Evolutionary conservation across 2,329 filamentous ascomycete species (phyloP).

Genomic region (Aspergillus brunneoviolaceus): DNA sequence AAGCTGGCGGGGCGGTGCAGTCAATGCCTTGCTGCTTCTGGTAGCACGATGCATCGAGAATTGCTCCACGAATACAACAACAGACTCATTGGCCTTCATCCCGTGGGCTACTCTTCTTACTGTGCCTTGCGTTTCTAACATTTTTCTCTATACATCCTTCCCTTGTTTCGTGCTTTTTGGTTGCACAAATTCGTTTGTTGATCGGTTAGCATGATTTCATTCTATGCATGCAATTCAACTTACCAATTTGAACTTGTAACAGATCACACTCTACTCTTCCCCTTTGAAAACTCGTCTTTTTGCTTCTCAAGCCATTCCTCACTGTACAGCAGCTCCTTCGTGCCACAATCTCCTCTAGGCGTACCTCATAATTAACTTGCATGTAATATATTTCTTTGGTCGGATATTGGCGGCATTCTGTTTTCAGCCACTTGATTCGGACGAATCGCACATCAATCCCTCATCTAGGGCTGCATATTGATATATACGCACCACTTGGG

Average conservation of each 20-base stretch:
- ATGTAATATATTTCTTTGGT: constrained; percentile 19
- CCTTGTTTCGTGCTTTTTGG: not conserved
- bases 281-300: not conserved
- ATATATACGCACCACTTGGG: not conserved
- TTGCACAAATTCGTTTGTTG: constrained; percentile 16
- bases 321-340: constrained; percentile 13
- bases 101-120: constrained; percentile 18
- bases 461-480: not conserved
- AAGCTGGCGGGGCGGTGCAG: constrained; percentile 12
- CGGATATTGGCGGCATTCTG: constrained; percentile 15
- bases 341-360: not conserved
- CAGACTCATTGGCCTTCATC: constrained; percentile 22
- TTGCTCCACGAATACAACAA: constrained; percentile 22
- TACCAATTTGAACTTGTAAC: not conserved
- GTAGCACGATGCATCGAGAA: constrained; percentile 35
- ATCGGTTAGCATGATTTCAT: constrained; percentile 9
- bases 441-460: not conserved
- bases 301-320: constrained; percentile 9
- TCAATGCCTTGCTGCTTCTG: constrained; percentile 24
- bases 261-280: not conserved
- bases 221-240: not conserved
- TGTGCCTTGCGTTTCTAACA: constrained; percentile 29
- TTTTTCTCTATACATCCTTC: constrained; percentile 7
- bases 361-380: constrained; percentile 3
- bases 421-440: constrained; percentile 3